Conservation (phyloP, 129 eudicot species). For the Centaurea solstitialis region DNA sequence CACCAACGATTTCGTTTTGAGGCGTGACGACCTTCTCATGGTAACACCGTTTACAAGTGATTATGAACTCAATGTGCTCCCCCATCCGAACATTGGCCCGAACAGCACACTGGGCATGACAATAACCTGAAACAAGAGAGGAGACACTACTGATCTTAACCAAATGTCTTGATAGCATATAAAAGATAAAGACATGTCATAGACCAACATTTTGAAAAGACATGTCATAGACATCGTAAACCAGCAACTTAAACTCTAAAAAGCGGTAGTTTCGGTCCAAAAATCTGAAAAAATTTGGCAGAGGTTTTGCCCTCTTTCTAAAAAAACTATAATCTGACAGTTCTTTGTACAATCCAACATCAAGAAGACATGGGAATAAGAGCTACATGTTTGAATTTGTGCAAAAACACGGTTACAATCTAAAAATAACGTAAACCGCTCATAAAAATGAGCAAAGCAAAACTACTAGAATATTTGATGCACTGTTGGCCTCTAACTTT, state of each 20-base stretch:
- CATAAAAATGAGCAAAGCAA: too few relatives aligned
- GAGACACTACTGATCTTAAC: not conserved
- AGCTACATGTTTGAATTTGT: too few relatives aligned
- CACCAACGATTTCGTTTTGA: constrained; percentile 37
- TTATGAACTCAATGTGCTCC: constrained; percentile 43
- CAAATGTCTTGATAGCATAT: not conserved
- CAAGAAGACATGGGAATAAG: too few relatives aligned
- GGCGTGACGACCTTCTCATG: constrained; percentile 25
- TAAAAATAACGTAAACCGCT: not conserved
- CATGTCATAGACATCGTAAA: not conserved
- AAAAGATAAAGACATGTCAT: not conserved
- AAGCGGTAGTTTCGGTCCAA: not conserved
- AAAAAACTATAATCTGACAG: too few relatives aligned
- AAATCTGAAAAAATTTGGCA: not conserved
- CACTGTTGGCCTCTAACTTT: too few relatives aligned
- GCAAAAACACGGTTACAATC: not conserved
- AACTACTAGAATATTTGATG: too few relatives aligned
- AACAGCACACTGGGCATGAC: constrained; percentile 67
- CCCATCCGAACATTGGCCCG: constrained; percentile 46
- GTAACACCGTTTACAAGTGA: constrained; percentile 69
- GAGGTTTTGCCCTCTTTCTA: too few relatives aligned
- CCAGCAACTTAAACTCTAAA: too few relatives aligned
- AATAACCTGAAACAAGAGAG: constrained; percentile 55
- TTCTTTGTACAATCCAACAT: too few relatives aligned
- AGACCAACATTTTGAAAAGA: not conserved